Evolutionary conservation across 169 alveolate species (phyloP), one percentile per base, ranked within the genome.

Genomic region (Plasmodium reichenowi): DNA sequence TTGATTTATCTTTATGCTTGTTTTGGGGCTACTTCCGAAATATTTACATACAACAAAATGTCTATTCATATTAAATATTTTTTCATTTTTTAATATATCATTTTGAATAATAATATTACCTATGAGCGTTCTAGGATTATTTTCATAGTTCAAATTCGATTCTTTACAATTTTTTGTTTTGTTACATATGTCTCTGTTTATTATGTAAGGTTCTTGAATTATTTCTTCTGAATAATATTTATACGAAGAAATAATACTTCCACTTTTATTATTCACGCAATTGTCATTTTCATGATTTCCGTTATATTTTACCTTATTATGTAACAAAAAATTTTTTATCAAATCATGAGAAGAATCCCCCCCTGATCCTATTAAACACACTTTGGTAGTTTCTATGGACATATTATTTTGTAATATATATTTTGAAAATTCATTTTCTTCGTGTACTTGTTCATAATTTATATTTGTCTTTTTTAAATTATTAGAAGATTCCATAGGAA

Each of bases 301-400:
- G 5, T 26, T 15, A 26, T 1, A n/a, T 20, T 29, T 10, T 9
- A 13, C 32, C 10, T 29, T 45, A 17, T n/a, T 9, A 63, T 26
- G 5, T 26, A n/a, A 26, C 45, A 74, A 47, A 74, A 74, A 74
- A 0, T 60, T 29, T 12, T 54, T 29, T 15, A 74, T 52, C 20
- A 74, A 22, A 29, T 5, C 12, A 43, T 74, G 74, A 45, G 60
- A 24, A 29, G 22, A 29, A 74, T 74, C 64, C 10, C 0, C 10
- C 5, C 88, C 88, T 15, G 88, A 60, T 72, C 48, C 88, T n/a
- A 74, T 62, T 54, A 74, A 67, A 17, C 88, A 74, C 9, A 74
- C 67, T 17, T 45, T 43, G 7, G 88, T 74, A 24, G 3, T 74
- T 29, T 26, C 74, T 45, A 74, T 54, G 24, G 88, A 43, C 29